Percentiles rank a stretch among this genome's conserved stretches.
These are phyloP conservation scores for Kluyveromyces sp. DNA, from an alignment of 1,139 yeast genomes.

Conservation along the genomic window DNA sequence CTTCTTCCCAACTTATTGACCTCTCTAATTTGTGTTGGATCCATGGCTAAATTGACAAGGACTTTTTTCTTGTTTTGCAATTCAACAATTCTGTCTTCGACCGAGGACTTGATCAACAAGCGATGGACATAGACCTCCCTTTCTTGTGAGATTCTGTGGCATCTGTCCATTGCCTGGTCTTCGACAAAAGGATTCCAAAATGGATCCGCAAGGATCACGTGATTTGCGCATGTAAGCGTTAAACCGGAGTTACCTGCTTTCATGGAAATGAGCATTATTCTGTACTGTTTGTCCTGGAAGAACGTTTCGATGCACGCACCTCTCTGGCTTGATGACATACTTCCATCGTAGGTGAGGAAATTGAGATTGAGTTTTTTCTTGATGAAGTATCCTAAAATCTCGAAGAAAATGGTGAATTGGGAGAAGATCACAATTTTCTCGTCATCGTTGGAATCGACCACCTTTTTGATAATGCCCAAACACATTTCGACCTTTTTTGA, in stretches of 20 bases:
- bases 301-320: conserved; percentile 56
- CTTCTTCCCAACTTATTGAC: conserved; percentile 58
- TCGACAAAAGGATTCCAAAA: conserved; percentile 97
- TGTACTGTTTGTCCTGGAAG: conserved; percentile 44
- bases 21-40: conserved; percentile 60
- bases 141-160: conserved; percentile 86
- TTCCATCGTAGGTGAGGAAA: conserved; percentile 70
- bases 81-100: conserved; percentile 78
- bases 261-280: conserved; percentile 63
- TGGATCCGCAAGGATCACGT: conserved; percentile 83
- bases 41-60: conserved; percentile 73
- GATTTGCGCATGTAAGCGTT: conserved; percentile 88
- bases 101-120: conserved; percentile 56
- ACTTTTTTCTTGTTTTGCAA: conserved; percentile 69
- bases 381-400: conserved; percentile 55
- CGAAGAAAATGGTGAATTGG: conserved; percentile 75
- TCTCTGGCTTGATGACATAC: conserved; percentile 62
- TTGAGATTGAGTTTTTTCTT: conserved; percentile 37
- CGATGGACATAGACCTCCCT: conserved; percentile 68
- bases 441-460: conserved; percentile 37
- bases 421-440: conserved; percentile 76
- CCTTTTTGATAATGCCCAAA: conserved; percentile 38
- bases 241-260: conserved; percentile 92
- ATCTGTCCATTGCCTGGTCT: conserved; percentile 93
- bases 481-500: conserved; percentile 52